phyloP scores from a whole-genome alignment of 257 asterid genomes.

The Fraxinus anomala region DNA sequence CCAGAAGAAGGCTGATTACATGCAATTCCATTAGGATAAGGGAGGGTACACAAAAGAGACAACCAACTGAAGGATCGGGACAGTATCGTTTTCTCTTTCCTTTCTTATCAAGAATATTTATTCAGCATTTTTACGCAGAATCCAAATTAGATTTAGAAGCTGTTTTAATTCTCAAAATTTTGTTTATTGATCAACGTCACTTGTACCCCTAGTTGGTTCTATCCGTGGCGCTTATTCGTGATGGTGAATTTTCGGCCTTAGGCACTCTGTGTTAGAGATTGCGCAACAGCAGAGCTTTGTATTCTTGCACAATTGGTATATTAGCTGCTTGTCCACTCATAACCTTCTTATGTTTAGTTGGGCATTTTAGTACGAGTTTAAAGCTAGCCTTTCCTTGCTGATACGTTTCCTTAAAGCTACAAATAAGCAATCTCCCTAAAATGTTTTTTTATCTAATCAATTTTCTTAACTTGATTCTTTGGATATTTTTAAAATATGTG shows the following conservation, averaged over 20 bases:
- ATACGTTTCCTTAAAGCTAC: background rate
- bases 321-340: background rate
- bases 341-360: background rate
- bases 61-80: background rate
- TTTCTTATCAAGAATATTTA: background rate
- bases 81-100: background rate
- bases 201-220: conserved; percentile 3
- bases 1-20: conserved; percentile 17
- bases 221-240: background rate
- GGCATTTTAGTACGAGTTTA: background rate
- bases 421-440: background rate
- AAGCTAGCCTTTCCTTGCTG: background rate
- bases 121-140: background rate
- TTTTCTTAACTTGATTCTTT: background rate
- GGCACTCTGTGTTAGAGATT: background rate
- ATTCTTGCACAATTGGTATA: background rate
- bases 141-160: background rate
- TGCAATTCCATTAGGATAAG: background rate
- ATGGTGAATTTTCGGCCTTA: background rate
- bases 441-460: background rate
- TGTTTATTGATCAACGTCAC: background rate
- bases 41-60: conserved; percentile 2
- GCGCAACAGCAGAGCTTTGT: background rate
- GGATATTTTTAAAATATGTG: background rate
- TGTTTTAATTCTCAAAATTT: conserved; percentile 10